Conservation (phyloP, 768 basidiomycete species). For the Xerocomellus chrysenteron region DNA sequence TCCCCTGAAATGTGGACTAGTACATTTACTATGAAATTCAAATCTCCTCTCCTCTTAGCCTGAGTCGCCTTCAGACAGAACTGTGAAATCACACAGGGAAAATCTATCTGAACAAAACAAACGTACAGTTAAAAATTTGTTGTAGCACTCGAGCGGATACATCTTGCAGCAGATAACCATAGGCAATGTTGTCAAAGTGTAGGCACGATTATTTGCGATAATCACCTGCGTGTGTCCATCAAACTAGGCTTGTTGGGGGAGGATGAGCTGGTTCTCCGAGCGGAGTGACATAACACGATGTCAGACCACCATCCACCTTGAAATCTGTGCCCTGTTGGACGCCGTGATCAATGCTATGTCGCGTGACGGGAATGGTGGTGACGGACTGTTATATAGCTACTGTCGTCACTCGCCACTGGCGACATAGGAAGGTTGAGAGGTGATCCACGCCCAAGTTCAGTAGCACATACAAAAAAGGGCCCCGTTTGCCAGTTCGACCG, state of each 20-base stretch:
- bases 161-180: not conserved
- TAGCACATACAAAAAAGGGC: conserved; percentile 87
- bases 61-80: not conserved
- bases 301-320: conserved; percentile 92
- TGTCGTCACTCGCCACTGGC: conserved; percentile 89
- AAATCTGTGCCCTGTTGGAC: conserved; percentile 77
- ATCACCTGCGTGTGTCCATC: not conserved
- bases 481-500: conserved; percentile 89
- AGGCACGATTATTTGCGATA: not conserved
- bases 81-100: not conserved
- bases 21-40: not conserved
- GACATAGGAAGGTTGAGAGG: conserved; percentile 3
- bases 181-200: not conserved
- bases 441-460: conserved; percentile 1
- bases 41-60: not conserved
- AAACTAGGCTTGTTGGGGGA: conserved; percentile 68
- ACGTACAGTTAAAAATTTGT: too few relatives aligned
- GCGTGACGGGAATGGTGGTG: not conserved
- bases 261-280: conserved; percentile 70
- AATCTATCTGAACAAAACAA: not conserved
- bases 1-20: not conserved
- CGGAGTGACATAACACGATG: conserved; percentile 90
- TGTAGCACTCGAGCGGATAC: not conserved
- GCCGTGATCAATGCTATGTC: conserved; percentile 2
- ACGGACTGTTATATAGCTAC: conserved; percentile 91